Evolutionary conservation across 2,329 filamentous ascomycete species (phyloP), one percentile per base, ranked within the genome.

Genomic region (Fusarium sp.): DNA sequence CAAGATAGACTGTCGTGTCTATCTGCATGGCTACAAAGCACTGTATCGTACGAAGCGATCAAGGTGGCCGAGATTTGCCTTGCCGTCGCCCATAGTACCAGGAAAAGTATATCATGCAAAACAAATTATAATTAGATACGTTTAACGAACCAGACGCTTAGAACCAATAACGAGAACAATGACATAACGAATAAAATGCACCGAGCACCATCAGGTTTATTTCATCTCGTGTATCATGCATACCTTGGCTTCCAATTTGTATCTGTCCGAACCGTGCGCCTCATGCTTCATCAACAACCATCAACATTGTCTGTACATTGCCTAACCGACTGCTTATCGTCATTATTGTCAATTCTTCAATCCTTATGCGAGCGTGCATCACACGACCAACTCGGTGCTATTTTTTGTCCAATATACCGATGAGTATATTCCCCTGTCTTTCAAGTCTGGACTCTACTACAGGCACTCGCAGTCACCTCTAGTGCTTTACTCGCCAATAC

Each of bases 101-200:
- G 32, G 32, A 18, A 41, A 41, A 27, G 16, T 14, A 18, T 37
- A 37, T 16, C 32, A 27, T 18, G 9, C 32, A 55, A 43, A 18
- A 25, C 30, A 49, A 10, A 51, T 25, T 23, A 18, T 25, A 50
- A 20, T 40, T 16, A 50, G 21, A 25, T 41, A 37, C 25, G 34
- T 66, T 37, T 21, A 28, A 13, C 46, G 16, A 37, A 30, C 21
- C n/a, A 63, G 45, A 23, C 23, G 45, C 12, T 14, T 14, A 18
- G 30, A 42, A 25, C 37, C 18, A 23, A 48, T 67, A 51, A 66
- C 57, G 63, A 66, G 58, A 60, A 23, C 28, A 67, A 63, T 42
- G 50, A 63, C 13, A n/a, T 66, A 16, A 66, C 18, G 62, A 66
- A 53, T 45, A 28, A 21, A 43, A 21, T 27, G 14, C 7, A 28